Evolutionary conservation across 768 basidiomycete genomes (phyloP).

Genomic region (Agaricus subrufescens): DNA sequence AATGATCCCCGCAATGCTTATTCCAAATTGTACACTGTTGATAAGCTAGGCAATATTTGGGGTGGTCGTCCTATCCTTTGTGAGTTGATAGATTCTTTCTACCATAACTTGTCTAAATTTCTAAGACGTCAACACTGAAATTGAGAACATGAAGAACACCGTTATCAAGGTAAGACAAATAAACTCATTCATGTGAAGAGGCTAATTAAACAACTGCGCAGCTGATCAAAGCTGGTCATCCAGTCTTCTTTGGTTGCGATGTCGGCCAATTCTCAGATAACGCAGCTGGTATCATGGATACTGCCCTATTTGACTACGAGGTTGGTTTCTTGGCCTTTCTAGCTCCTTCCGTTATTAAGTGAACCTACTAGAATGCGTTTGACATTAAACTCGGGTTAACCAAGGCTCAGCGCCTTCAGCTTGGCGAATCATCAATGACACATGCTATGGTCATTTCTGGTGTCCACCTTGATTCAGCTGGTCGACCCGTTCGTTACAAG

Average conservation of each 20-base stretch:
- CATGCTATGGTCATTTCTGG: slow-evolving; percentile 95
- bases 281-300: slow-evolving; percentile 80
- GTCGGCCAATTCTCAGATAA: slow-evolving; percentile 83
- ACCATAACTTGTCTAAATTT: background rate
- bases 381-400: slow-evolving; percentile 74
- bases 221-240: slow-evolving; percentile 81
- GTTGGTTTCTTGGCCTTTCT: slow-evolving; percentile 27
- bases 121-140: slow-evolving; percentile 85
- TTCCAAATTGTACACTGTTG: slow-evolving; percentile 82
- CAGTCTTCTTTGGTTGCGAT: slow-evolving; percentile 96
- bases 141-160: slow-evolving; percentile 73
- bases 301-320: slow-evolving; percentile 77
- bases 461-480: slow-evolving; percentile 76
- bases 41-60: slow-evolving; percentile 91
- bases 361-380: slow-evolving; percentile 60
- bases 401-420: slow-evolving; percentile 82
- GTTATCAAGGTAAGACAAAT: slow-evolving; percentile 56
- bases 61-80: slow-evolving; percentile 81
- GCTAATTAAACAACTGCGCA: slow-evolving; percentile 14
- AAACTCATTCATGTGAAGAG: background rate
- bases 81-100: slow-evolving; percentile 28
- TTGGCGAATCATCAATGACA: slow-evolving; percentile 87
- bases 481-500: slow-evolving; percentile 85
- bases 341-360: background rate
- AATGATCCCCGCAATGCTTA: slow-evolving; percentile 90